phyloP scores from a whole-genome alignment of 2,329 filamentous ascomycete species.

The Arthrobotrys megalospora region DNA sequence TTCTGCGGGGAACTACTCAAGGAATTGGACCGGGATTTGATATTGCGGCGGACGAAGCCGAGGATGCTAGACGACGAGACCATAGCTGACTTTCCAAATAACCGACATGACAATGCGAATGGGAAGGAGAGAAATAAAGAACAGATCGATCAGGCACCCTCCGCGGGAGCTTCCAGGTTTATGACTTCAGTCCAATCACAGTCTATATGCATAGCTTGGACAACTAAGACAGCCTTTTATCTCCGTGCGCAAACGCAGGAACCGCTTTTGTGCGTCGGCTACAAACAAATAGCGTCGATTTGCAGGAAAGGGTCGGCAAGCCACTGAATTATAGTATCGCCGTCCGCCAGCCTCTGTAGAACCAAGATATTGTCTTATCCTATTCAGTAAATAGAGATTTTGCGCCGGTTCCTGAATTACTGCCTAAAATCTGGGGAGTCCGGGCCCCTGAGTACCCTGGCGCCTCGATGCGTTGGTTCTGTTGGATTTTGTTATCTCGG shows the following conservation, averaged over 20 bases:
- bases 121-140: conserved; percentile 12
- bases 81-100: conserved; percentile 7
- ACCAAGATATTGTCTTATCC: conserved; percentile 6
- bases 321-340: conserved; percentile 19
- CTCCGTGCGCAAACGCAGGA: conserved; percentile 35
- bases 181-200: conserved; percentile 22
- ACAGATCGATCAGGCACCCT: conserved; percentile 11
- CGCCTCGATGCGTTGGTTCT: conserved; percentile 37
- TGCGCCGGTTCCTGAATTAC: conserved; percentile 5
- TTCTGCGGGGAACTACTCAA: conserved; percentile 21
- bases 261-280: conserved; percentile 34
- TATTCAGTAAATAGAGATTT: conserved; percentile 1
- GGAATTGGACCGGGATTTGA: conserved; percentile 35
- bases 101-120: conserved; percentile 10
- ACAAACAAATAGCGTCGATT: conserved; percentile 25
- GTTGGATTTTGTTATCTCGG: conserved; percentile 50
- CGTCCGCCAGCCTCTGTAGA: conserved; percentile 4
- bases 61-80: conserved; percentile 24
- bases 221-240: conserved; percentile 24
- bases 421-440: background rate
- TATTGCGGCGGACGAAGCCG: conserved; percentile 37
- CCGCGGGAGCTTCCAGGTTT: conserved; percentile 30
- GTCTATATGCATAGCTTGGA: conserved; percentile 17
- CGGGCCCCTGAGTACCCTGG: background rate
- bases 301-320: conserved; percentile 17